Evolutionary conservation across 306 rosid species (phyloP), one percentile per base, ranked within the genome.

Genomic region (Vicia faba): DNA sequence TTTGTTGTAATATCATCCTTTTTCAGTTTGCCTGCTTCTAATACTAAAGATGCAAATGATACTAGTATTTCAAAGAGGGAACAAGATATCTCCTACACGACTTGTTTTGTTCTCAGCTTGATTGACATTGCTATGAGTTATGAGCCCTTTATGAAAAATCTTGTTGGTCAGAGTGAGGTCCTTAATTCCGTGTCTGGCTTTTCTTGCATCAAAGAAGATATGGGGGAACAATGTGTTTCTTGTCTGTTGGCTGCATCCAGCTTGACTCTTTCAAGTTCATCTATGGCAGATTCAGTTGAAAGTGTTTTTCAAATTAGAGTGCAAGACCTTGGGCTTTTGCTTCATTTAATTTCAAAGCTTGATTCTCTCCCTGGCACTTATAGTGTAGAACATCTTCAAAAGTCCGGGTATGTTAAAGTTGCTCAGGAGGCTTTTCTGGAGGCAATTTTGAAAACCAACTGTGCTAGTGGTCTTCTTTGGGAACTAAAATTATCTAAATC

Each of bases 161-260:
- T 59, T 48, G 58, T 50, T 70, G 81, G 66, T 72, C 80, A 79
- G 25, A 77, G 65, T 67, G 83, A 83, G 48, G 75, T 41, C 66
- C 74, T 55, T 56, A 81, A 75, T 68, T 76, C 86, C 2, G 82
- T 62, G 66, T 78, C 84, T 25, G 73, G 25, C 75, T 79, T 36
- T 80, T 84, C 89, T 55, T 69, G 40, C 74, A 75, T 64, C 54
- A 81, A 84, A 56, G 84, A 81, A 61, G 86, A 73, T 71, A 80
- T 18, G 62, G 70, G 64, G 55, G 87, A 83, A 64, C 86, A 80
- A 40, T 72, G 49, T 64, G 91, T 85, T 71, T 79, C 96, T 70
- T 89, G 98, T 83, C 76, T 93, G 70, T 82, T 93, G 82, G 96
- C 96, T 74, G 95, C 98, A 54, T 86, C 97, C 70, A 89, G 79